Evolutionary conservation across 257 asterid genomes (phyloP).

Genomic region (Anisodus acutangulus): DNA sequence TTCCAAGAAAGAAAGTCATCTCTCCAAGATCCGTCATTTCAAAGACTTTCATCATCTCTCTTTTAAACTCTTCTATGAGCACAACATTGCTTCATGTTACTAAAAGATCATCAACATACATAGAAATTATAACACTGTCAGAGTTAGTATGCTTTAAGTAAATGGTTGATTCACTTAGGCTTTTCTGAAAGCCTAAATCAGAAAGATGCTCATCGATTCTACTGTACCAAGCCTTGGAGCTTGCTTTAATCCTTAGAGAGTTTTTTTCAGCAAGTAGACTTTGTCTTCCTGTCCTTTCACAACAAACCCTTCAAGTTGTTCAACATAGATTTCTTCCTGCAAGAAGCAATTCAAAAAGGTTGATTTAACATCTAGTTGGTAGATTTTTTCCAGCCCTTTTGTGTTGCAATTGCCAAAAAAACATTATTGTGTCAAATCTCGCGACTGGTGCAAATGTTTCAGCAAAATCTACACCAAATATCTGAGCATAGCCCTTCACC

Average conservation of each 20-base stretch:
- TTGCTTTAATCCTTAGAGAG: not conserved
- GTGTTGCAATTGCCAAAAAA: no score
- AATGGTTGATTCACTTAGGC: not conserved
- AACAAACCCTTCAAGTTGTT: not conserved
- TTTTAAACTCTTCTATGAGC: not conserved
- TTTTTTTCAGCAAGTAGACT: not conserved
- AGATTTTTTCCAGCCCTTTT: no score
- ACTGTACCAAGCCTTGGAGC: not conserved
- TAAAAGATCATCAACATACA: conserved; percentile 18
- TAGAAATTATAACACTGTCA: not conserved
- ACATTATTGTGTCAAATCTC: no score
- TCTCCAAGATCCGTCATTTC: no score
- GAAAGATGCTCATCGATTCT: not conserved
- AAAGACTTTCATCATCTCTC: no score
- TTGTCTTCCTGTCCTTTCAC: no score
- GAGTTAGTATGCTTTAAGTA: not conserved
- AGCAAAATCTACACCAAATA: no score
- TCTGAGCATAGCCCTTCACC: no score
- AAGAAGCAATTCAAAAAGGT: not conserved
- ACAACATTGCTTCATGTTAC: not conserved
- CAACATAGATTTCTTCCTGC: not conserved
- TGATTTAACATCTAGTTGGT: no score
- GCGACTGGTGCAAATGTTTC: no score
- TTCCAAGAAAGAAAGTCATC: no score
- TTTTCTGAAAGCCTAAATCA: not conserved